Percentiles rank a stretch among this genome's conserved stretches.
Evolutionary conservation across 495 filamentous ascomycete species (phyloP).

Genomic region (Rostrohypoxylon terebratum): DNA sequence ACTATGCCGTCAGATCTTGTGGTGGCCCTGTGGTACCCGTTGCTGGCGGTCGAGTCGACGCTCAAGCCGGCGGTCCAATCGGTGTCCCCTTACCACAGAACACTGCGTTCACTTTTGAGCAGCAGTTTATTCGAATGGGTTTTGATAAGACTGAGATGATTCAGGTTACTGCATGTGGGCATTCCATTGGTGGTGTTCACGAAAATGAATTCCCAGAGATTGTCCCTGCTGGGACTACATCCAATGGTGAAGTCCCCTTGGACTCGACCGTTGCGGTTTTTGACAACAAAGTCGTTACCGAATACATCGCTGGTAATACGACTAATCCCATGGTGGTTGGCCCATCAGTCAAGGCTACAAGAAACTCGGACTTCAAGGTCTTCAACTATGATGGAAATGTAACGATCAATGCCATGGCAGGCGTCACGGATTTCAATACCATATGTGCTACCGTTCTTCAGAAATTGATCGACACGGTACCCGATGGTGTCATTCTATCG

Average conservation of each 20-base stretch:
- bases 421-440: conserved; percentile 55
- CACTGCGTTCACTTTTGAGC: conserved; percentile 60
- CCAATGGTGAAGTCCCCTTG: conserved; percentile 59
- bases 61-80: conserved; percentile 58
- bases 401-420: conserved; percentile 63
- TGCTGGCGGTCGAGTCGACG: conserved; percentile 66
- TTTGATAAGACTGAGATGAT: conserved; percentile 69
- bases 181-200: conserved; percentile 72
- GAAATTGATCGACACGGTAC: conserved; percentile 72
- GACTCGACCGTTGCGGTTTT: conserved; percentile 62
- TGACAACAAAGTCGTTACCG: conserved; percentile 67
- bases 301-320: conserved; percentile 66
- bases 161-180: conserved; percentile 70
- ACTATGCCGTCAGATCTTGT: conserved; percentile 67
- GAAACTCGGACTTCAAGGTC: conserved; percentile 67
- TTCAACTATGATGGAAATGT: conserved; percentile 68
- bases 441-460: conserved; percentile 65
- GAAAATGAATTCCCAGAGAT: conserved; percentile 65
- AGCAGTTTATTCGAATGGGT: conserved; percentile 69
- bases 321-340: conserved; percentile 66
- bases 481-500: conserved; percentile 62
- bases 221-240: conserved; percentile 58
- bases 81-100: conserved; percentile 72
- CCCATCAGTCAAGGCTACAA: conserved; percentile 52
- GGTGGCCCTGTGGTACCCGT: conserved; percentile 69